Percentiles rank a stretch among this genome's conserved stretches.
Evolutionary conservation across 345 rosid species (phyloP).

Genomic region (Kandelia obovata): DNA sequence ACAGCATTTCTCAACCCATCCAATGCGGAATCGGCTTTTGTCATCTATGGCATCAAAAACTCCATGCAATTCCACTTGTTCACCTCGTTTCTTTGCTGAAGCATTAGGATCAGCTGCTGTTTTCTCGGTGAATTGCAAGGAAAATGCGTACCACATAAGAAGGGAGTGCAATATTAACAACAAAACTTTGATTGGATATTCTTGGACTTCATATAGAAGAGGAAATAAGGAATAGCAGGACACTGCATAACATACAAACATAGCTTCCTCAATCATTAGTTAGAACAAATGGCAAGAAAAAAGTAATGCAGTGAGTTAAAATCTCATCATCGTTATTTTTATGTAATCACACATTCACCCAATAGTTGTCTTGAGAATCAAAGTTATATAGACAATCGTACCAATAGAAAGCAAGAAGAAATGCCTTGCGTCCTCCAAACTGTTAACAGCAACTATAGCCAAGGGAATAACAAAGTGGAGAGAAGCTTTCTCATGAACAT

Average conservation of each 20-base stretch:
- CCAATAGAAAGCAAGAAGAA: constrained; percentile 79
- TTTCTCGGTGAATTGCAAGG: constrained; percentile 30
- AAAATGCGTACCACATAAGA: constrained; percentile 51
- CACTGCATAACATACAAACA: constrained; percentile 43
- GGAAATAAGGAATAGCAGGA: constrained; percentile 85
- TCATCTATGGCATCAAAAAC: constrained; percentile 11
- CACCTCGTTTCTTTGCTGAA: constrained; percentile 20
- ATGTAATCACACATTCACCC: background rate
- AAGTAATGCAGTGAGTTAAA: background rate
- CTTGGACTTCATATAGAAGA: constrained; percentile 70
- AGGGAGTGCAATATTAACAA: constrained; percentile 56
- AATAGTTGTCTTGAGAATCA: background rate
- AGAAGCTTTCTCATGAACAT: constrained; percentile 96
- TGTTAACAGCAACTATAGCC: constrained; percentile 65
- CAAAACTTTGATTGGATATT: constrained; percentile 77
- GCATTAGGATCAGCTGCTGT: constrained; percentile 4
- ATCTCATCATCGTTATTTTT: background rate
- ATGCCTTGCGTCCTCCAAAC: constrained; percentile 79
- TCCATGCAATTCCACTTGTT: constrained; percentile 8
- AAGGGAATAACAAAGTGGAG: constrained; percentile 86
- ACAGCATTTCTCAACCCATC: constrained; percentile 47
- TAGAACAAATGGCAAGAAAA: constrained; percentile 2
- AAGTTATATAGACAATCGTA: constrained; percentile 20
- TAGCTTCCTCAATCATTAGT: constrained; percentile 9
- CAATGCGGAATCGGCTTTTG: constrained; percentile 39